Base-by-base conservation (phyloP, 2,329 filamentous ascomycete species). In the Xylariales sp. region DNA sequence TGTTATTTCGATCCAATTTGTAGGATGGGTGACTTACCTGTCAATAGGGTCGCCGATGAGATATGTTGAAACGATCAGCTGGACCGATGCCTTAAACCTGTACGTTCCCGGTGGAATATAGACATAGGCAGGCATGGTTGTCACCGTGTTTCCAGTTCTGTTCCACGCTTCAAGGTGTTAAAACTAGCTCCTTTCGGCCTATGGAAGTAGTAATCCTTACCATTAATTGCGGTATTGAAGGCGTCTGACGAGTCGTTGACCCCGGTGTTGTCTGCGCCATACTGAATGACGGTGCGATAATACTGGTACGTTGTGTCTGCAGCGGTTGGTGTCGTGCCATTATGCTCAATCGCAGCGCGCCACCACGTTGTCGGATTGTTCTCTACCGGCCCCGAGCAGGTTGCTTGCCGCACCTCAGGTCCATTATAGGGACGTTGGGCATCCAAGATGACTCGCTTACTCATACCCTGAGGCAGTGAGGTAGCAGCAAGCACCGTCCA, bases 101-200 rank as follows among this genome's bases (percentile, higher is more conserved):
- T 61, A 60, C 11, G 40, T 53, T 29, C 57, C 57, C 7, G 48
- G 49, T 2, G 54, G 53, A n/a, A 61, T 44, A 37, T 58, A 60
- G 12, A 59, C 41, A 37, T 52, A 51, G 5, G 48, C 52, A 12
- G 52, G 52, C 13, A 40, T 40, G 13, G 46, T 52, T 23, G 50
- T 57, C 21, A 55, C 51, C 5, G 49, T 55, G 41, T 55, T 55
- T 11, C 43, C 51, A 3, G 48, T 52, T 3, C 53, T 40, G 29
- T 49, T 49, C 47, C 51, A 51, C 5, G 49, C 53, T 53, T 27
- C 7, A 15, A 6, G 14, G 8, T 10, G 21, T 29, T 28, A 28
- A n/a, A 2, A 19, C n/a, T n/a, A n/a, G n/a, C n/a, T n/a, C n/a
- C n/a, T n/a, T n/a, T n/a, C n/a, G n/a, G n/a, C n/a, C n/a, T n/a